Conservation (phyloP, 495 filamentous ascomycete genomes). For the Penicillium bovifimosum region DNA sequence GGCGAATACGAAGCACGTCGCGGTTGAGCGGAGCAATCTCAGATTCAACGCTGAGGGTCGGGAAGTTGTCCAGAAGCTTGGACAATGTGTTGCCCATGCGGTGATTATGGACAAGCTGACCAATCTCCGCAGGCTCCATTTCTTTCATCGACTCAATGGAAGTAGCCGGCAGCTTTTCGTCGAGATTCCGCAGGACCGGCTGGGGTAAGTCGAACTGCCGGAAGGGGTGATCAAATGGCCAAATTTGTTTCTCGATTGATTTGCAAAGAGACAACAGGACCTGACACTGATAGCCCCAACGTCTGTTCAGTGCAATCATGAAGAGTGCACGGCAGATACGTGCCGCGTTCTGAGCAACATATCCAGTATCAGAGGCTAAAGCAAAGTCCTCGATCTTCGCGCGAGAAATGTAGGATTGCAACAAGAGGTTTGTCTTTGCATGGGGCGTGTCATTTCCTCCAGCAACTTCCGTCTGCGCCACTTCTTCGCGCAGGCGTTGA, state of each 20-base stretch:
- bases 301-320: constrained; percentile 90
- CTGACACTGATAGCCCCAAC: constrained; percentile 91
- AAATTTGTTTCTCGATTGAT: constrained; percentile 91
- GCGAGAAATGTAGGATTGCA: constrained; percentile 92
- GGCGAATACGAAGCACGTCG: constrained; percentile 82
- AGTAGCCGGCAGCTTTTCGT: constrained; percentile 62
- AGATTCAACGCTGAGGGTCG: constrained; percentile 79
- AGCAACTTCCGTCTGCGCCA: constrained; percentile 65
- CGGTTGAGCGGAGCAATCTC: constrained; percentile 95
- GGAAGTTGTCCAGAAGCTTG: constrained; percentile 84
- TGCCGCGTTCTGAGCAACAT: constrained; percentile 91
- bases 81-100: constrained; percentile 75
- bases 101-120: constrained; percentile 83
- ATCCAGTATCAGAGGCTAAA: constrained; percentile 81
- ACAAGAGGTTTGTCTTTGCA: constrained; percentile 88
- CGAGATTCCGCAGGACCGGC: constrained; percentile 75
- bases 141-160: constrained; percentile 80
- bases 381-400: constrained; percentile 88
- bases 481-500: constrained; percentile 55
- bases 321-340: constrained; percentile 93
- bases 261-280: constrained; percentile 87
- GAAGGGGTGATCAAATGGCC: constrained; percentile 92
- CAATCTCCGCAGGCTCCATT: constrained; percentile 89
- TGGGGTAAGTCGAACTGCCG: constrained; percentile 89
- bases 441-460: constrained; percentile 73